Base-by-base conservation (phyloP, 805 yeast species). In the Lipomyces yamadae region DNA sequence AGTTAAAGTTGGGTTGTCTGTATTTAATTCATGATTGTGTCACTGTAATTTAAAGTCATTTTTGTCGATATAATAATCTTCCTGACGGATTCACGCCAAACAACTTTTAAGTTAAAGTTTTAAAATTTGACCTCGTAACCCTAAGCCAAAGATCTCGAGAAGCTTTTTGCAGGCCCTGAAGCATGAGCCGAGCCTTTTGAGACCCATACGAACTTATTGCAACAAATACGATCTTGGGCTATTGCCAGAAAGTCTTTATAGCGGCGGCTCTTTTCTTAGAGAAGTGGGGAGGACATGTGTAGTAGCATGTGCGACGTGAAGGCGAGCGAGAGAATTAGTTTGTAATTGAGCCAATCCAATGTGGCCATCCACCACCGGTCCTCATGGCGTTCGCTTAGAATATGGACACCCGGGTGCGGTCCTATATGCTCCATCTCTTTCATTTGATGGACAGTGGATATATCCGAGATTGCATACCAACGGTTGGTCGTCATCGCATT, bases 321-420 rank as follows among this genome's bases (percentile, higher is more conserved):
- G 48, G 48, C 6, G 48, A 15, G 48, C n/a, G 18, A 42, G 48
- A 2, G 48, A 42, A 42, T n/a, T 24, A 42, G 48, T 42, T 10
- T 15, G 48, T 42, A 42, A 42, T 42, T 13, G 48, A 42, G 24
- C 18, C 48, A 24, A 42, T 52, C 50, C 50, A 63, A 72, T 72
- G 74, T 81, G 83, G 84, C 83, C 84, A 66, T 76, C 80, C 30
- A 78, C 80, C 30, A 78, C 77, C 61, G 72, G 73, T 42, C 78
- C 77, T 18, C 69, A 75, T 50, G 84, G 84, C 4, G 76, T 76
- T 3, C 80, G 79, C 67, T 73, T 83, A 50, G 74, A 82, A 2
- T 81, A 80, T 70, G 86, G 86, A 1, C 79, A 81, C 7, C 77
- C 74, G 50, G 86, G 86, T 0, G 65, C 75, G 6, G 75, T 73